These are phyloP conservation scores for Cornus florida DNA, from an alignment of 148 eudicot genomes.

Conservation along the genomic window DNA sequence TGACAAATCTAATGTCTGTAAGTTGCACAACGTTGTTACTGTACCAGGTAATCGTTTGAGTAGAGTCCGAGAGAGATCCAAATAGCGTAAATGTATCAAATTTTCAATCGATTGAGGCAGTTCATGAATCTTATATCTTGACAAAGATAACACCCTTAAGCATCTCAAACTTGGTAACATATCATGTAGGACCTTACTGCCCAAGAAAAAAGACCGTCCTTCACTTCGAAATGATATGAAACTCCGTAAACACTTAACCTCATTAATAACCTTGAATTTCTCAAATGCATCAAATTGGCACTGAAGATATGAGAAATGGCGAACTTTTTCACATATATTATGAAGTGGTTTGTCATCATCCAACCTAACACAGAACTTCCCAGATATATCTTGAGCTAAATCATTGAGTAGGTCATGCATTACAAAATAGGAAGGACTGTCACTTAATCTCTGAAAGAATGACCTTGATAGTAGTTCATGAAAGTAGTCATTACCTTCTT, in stretches of 20 bases:
- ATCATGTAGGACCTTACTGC: neutral
- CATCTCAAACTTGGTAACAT: neutral
- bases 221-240: slow-evolving; percentile 5
- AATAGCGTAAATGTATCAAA: neutral
- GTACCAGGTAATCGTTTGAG: neutral
- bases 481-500: too few relatives aligned
- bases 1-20: slow-evolving; percentile 1
- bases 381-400: slow-evolving; percentile 6
- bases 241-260: slow-evolving; percentile 7
- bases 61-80: neutral
- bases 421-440: neutral
- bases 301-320: slow-evolving; percentile 12
- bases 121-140: neutral
- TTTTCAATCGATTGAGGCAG: neutral
- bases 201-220: neutral
- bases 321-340: neutral
- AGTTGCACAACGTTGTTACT: neutral
- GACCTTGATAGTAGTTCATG: too few relatives aligned
- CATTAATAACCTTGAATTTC: neutral
- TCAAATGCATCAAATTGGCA: neutral
- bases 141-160: slow-evolving; percentile 5
- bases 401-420: slow-evolving; percentile 27
- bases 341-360: neutral
- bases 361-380: neutral
- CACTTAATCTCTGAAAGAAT: too few relatives aligned